Conservation (phyloP, 495 filamentous ascomycete genomes). For the Sabuloglossum arenarium region DNA sequence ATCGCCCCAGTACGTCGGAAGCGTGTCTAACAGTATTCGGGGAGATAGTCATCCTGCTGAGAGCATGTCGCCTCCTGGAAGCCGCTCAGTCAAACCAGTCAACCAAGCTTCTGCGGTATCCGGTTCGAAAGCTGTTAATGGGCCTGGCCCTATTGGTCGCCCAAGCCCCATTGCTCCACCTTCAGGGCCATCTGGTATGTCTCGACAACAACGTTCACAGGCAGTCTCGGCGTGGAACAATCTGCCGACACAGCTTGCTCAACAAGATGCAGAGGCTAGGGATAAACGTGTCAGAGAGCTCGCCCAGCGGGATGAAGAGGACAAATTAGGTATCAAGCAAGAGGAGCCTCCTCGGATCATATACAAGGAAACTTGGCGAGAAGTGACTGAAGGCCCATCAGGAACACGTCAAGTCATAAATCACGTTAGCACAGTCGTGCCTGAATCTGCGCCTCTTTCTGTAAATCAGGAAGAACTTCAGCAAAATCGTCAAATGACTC, state of each 20-base stretch:
- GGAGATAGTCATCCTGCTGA: not conserved
- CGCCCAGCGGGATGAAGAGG: constrained; percentile 19
- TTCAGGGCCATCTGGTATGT: not conserved
- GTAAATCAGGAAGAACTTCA: not conserved
- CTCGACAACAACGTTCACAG: constrained; percentile 3
- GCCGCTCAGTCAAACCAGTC: not conserved
- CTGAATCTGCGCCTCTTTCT: not conserved
- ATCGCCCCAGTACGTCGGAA: not conserved
- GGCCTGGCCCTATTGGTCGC: not conserved
- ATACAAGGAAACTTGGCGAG: constrained; percentile 46
- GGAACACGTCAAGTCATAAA: constrained; percentile 7
- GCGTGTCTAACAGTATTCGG: not conserved
- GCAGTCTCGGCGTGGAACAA: constrained; percentile 26
- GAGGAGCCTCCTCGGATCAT: constrained; percentile 14
- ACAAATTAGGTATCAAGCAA: constrained; percentile 1
- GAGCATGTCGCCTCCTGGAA: not conserved
- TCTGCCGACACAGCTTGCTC: constrained; percentile 21
- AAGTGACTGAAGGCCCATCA: constrained; percentile 26
- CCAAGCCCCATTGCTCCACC: constrained; percentile 4
- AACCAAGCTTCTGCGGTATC: not conserved
- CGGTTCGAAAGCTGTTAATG: not conserved
- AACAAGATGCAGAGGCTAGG: constrained; percentile 23
- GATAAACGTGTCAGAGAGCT: constrained; percentile 21
- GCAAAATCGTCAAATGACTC: not conserved
- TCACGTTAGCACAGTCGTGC: not conserved